Percentiles rank a stretch among this genome's conserved stretches.
Evolutionary conservation across 768 basidiomycete species (phyloP).

Genomic region (Termitomyces sp.): DNA sequence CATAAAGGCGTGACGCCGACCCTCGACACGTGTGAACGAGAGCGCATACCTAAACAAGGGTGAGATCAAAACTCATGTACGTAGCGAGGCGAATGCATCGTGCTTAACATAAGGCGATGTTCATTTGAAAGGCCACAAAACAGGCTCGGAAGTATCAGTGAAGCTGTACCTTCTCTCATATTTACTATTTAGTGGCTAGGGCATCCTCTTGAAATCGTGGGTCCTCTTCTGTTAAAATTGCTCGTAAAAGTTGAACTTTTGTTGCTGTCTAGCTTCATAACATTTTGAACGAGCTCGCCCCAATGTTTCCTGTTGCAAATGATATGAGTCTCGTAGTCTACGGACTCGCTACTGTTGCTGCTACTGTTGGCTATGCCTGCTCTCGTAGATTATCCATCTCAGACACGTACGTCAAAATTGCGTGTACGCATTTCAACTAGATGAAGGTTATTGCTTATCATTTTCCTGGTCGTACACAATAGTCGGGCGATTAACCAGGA

Average conservation of each 20-base stretch:
- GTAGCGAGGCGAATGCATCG: slow-evolving; percentile 19
- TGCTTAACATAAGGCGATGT: slow-evolving; percentile 12
- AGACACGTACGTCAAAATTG: slow-evolving; percentile 22
- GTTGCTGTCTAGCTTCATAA: neutral
- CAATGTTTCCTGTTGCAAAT: slow-evolving; percentile 39
- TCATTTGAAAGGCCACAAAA: neutral
- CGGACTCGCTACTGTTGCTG: slow-evolving; percentile 55
- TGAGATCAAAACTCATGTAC: slow-evolving; percentile 16
- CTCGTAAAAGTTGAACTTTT: neutral
- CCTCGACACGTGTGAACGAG: slow-evolving; percentile 3
- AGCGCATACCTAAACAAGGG: neutral
- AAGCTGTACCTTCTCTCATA: neutral
- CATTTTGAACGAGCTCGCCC: neutral
- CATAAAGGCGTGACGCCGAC: neutral
- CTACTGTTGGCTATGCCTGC: slow-evolving; percentile 53
- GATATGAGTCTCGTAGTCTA: slow-evolving; percentile 53
- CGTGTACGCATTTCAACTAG: neutral
- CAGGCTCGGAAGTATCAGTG: neutral
- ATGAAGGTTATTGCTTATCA: neutral
- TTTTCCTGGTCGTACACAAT: slow-evolving; percentile 4
- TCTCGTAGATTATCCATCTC: slow-evolving; percentile 30
- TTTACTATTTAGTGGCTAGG: neutral
- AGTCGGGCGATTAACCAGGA: slow-evolving; percentile 5
- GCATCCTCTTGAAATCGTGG: neutral
- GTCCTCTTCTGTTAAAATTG: neutral